These are phyloP conservation scores for Delitschia confertaspora DNA, from an alignment of 495 filamentous ascomycete species.

Conservation along the genomic window DNA sequence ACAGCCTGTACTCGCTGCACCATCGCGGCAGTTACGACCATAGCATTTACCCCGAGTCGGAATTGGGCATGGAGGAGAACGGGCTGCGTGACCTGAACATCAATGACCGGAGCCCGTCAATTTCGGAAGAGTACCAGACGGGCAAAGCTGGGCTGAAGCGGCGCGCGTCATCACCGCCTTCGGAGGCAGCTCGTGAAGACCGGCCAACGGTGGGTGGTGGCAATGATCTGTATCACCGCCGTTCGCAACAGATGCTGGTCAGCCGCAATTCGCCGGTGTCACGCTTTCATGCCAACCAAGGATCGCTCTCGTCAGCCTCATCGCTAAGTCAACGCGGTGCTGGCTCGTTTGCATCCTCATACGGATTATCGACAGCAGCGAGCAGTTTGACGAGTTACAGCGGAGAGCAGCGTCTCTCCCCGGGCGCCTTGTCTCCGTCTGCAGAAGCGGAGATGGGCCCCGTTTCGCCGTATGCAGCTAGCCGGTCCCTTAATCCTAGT, in stretches of 20 bases:
- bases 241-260: slow-evolving; percentile 48
- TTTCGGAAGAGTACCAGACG: slow-evolving; percentile 39
- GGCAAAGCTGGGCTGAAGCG: slow-evolving; percentile 58
- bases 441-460: slow-evolving; percentile 44
- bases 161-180: slow-evolving; percentile 68
- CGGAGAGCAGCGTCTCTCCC: slow-evolving; percentile 64
- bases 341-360: slow-evolving; percentile 65
- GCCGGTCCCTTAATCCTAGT: slow-evolving; percentile 52
- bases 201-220: slow-evolving; percentile 47
- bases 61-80: slow-evolving; percentile 35
- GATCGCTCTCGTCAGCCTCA: slow-evolving; percentile 65
- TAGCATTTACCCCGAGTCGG: slow-evolving; percentile 57
- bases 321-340: slow-evolving; percentile 61
- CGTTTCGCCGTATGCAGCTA: slow-evolving; percentile 51
- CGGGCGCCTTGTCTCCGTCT: slow-evolving; percentile 60
- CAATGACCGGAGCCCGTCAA: slow-evolving; percentile 38
- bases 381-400: slow-evolving; percentile 66
- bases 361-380: slow-evolving; percentile 53
- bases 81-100: slow-evolving; percentile 37
- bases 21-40: slow-evolving; percentile 57
- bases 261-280: slow-evolving; percentile 49
- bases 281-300: slow-evolving; percentile 51
- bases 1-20: slow-evolving; percentile 34
- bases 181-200: slow-evolving; percentile 48
- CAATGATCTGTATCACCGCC: slow-evolving; percentile 58